These are phyloP conservation scores for Harringtonia lauricola DNA, from an alignment of 2,329 filamentous ascomycete genomes.

Conservation along the genomic window DNA sequence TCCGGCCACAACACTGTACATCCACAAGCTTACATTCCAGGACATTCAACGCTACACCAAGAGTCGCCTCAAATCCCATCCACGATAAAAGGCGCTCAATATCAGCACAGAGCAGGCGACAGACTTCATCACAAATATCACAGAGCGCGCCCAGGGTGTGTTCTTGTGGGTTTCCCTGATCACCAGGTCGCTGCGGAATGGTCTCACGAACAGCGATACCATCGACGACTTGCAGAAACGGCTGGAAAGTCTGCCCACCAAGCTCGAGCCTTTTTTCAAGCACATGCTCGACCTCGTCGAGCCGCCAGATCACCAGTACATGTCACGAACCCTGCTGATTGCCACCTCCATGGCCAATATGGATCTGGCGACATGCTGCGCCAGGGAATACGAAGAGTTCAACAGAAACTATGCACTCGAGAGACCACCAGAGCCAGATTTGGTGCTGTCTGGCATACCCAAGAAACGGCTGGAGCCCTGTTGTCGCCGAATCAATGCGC, in stretches of 20 bases:
- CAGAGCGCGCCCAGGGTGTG: background rate
- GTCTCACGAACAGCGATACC: slow-evolving; percentile 1
- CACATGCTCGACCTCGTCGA: slow-evolving; percentile 1
- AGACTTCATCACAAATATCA: background rate
- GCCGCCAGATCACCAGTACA: background rate
- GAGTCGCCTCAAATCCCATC: too few relatives aligned
- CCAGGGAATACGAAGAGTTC: too few relatives aligned
- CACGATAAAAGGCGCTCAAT: too few relatives aligned
- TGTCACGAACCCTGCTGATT: background rate
- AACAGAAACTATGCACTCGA: too few relatives aligned
- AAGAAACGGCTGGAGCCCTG: too few relatives aligned
- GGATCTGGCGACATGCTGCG: background rate
- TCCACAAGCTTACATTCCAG: too few relatives aligned
- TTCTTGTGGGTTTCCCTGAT: slow-evolving; percentile 4
- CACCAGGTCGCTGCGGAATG: background rate
- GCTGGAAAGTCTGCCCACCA: background rate
- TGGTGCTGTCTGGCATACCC: too few relatives aligned
- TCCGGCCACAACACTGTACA: too few relatives aligned
- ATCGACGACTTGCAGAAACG: background rate
- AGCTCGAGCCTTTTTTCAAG: slow-evolving; percentile 1
- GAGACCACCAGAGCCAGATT: too few relatives aligned
- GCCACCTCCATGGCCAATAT: background rate
- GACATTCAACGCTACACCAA: too few relatives aligned
- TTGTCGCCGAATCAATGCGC: too few relatives aligned
- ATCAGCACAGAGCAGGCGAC: too few relatives aligned